Conservation (phyloP, 2,329 filamentous ascomycete genomes). For the Botrytis fragariae region DNA sequence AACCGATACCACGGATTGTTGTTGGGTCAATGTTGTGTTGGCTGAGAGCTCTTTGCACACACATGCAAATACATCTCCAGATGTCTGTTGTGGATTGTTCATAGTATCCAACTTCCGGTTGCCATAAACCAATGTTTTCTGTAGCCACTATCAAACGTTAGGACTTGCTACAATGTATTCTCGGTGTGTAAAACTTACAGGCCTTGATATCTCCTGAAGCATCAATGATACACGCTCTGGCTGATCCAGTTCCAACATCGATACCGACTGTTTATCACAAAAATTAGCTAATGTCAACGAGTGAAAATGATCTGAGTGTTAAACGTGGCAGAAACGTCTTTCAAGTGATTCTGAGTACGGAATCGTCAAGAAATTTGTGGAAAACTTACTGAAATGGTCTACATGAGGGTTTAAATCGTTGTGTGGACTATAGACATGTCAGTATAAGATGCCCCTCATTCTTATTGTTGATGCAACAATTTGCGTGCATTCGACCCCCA, state of each 20-base stretch:
- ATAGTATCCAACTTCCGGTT: constrained; percentile 73
- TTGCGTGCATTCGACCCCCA: neutral
- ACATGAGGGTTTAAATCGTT: constrained; percentile 42
- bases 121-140: constrained; percentile 77
- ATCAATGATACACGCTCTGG: constrained; percentile 93
- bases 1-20: constrained; percentile 85
- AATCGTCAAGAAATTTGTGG: neutral
- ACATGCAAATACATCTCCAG: constrained; percentile 90
- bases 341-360: neutral
- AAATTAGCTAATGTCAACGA: constrained; percentile 4
- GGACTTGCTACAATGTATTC: constrained; percentile 17
- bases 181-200: constrained; percentile 26
- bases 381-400: constrained; percentile 51
- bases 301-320: neutral
- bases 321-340: neutral
- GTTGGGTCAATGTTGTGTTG: constrained; percentile 75
- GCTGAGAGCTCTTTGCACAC: constrained; percentile 76
- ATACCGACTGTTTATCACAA: constrained; percentile 60
- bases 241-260: constrained; percentile 94
- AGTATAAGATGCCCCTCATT: neutral
- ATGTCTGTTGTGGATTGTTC: constrained; percentile 99
- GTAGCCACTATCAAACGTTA: constrained; percentile 51
- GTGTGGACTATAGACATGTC: constrained; percentile 30
- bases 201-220: constrained; percentile 82
- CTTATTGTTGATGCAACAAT: neutral